Base-by-base conservation (phyloP, 495 filamentous ascomycete species). In the Talaromyces borbonicus region DNA sequence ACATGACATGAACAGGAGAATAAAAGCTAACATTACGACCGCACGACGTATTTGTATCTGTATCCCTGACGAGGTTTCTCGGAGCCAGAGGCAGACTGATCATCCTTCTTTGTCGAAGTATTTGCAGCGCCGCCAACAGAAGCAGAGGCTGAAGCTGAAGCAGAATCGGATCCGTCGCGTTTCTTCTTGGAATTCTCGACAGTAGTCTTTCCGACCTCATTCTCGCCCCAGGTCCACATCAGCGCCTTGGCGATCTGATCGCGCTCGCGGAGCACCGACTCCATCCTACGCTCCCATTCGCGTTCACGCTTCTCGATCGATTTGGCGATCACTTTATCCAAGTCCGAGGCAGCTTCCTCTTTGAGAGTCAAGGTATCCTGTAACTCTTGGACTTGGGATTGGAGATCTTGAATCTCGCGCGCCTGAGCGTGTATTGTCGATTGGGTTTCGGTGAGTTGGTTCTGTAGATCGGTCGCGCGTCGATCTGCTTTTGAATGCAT, bases 231-330 rank as follows among this genome's bases (percentile, higher is more conserved):
- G 3, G 47, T 54, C 62, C 57, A 62, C 61, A 76, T 57, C 44
- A 76, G 57, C 11, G 65, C 71, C 43, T 66, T 73, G 11, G 67
- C 69, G 67, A 77, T 68, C 33, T 66, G 70, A 24, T 72, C 74
- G 27, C 74, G 62, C 46, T 83, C 78, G 49, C 69, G 68, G 35
- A 83, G 75, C 6, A 77, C 51, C 5, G 79, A 49, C 37, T 77
- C 66, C 8, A 72, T 56, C 8, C 73, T 66, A 0, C 67, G 60
- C 44, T 71, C 62, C 73, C 73, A 76, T 46, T 75, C 71, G 27
- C 61, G 61, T 53, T 76, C 73, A 27, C 70, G 62, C 46, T 66
- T 67, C 30, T 74, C 69, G 11, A 71, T 60, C 4, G 66, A 66
- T 35, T 61, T 51, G 4, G 63, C 61, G 30, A 76, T 69, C 19